Evolutionary conservation across 495 filamentous ascomycete genomes (phyloP).

Genomic region (Acidomyces sp.): DNA sequence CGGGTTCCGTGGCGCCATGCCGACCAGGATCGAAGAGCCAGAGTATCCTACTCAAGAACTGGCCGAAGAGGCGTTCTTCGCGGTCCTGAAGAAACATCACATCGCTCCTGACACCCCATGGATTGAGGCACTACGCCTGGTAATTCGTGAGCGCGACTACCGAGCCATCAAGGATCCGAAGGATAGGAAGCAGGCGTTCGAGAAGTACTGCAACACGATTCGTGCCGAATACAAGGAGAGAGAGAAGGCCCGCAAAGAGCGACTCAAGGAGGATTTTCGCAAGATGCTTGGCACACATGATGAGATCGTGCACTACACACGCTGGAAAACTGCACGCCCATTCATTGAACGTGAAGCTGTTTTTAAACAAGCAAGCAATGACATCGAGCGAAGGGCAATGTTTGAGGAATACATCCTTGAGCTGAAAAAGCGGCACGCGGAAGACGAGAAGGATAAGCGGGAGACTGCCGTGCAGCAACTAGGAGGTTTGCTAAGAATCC

Average conservation of each 20-base stretch:
- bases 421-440: conserved; percentile 62
- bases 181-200: conserved; percentile 82
- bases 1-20: conserved; percentile 47
- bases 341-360: conserved; percentile 94
- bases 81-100: conserved; percentile 70
- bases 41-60: conserved; percentile 79
- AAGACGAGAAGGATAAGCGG: conserved; percentile 55
- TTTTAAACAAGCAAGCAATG: conserved; percentile 79
- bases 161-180: conserved; percentile 86
- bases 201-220: conserved; percentile 88
- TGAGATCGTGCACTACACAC: conserved; percentile 94
- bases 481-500: conserved; percentile 61
- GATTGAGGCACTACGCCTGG: conserved; percentile 76
- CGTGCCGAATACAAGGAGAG: conserved; percentile 87
- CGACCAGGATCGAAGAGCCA: conserved; percentile 56
- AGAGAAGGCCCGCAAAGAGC: conserved; percentile 86
- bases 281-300: conserved; percentile 94
- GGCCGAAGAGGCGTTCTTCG: conserved; percentile 86
- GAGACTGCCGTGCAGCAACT: conserved; percentile 82
- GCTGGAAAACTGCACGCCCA: conserved; percentile 90
- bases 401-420: conserved; percentile 89
- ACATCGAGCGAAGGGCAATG: conserved; percentile 76
- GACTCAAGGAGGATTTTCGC: conserved; percentile 84
- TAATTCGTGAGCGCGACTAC: conserved; percentile 90
- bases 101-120: conserved; percentile 86